Percentiles rank a stretch among this genome's conserved stretches.
phyloP scores from a whole-genome alignment of 2,329 filamentous ascomycete genomes.

The Colletotrichum brevisporum region DNA sequence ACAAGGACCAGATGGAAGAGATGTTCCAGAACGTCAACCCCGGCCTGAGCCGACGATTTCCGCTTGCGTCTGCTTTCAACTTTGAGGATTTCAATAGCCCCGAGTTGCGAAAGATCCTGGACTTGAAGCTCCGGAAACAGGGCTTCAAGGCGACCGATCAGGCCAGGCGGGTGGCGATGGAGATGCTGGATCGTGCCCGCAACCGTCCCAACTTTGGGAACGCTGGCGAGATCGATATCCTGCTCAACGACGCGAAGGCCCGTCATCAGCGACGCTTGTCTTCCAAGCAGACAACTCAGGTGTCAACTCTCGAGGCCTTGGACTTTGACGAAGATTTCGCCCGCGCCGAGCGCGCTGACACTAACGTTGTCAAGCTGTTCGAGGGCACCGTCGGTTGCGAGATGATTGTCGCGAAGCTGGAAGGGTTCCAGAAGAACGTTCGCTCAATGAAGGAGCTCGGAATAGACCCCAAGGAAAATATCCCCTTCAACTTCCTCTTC shows the following conservation, averaged over 20 bases:
- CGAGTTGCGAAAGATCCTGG: conserved; percentile 72
- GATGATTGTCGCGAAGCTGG: conserved; percentile 64
- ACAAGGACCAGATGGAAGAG: conserved; percentile 76
- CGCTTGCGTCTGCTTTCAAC: conserved; percentile 71
- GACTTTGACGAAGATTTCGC: conserved; percentile 75
- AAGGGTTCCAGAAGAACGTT: conserved; percentile 68
- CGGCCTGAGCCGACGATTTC: conserved; percentile 77
- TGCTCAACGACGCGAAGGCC: conserved; percentile 62
- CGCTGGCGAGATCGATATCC: conserved; percentile 80
- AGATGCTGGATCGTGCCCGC: conserved; percentile 72
- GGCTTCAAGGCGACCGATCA: conserved; percentile 66
- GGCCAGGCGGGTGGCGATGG: conserved; percentile 68
- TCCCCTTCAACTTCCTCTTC: conserved; percentile 80
- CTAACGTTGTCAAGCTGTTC: conserved; percentile 69
- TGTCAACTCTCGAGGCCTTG: conserved; percentile 47
- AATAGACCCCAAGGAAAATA: conserved; percentile 68
- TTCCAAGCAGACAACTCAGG: conserved; percentile 23
- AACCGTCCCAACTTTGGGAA: conserved; percentile 80
- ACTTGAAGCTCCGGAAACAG: conserved; percentile 72
- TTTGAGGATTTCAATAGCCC: conserved; percentile 78
- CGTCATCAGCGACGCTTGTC: conserved; percentile 41
- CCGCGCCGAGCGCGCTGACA: conserved; percentile 61
- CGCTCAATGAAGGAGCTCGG: conserved; percentile 64
- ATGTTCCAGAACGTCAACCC: conserved; percentile 85
- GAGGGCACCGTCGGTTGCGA: conserved; percentile 72